Evolutionary conservation across 2,329 filamentous ascomycete species (phyloP).

Genomic region (Ophiostoma montium): DNA sequence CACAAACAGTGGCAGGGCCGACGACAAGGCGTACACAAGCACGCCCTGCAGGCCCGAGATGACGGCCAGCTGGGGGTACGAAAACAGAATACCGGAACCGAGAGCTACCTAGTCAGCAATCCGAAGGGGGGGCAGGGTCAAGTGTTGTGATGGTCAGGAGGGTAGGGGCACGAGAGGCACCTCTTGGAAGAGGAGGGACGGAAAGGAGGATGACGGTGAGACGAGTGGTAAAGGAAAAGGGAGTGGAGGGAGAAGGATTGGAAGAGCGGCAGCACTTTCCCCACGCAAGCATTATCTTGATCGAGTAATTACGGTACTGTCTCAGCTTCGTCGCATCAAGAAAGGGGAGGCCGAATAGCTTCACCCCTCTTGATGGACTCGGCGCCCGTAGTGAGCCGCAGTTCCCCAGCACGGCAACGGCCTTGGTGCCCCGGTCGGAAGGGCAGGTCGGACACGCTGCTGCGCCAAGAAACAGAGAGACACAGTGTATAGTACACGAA

Average conservation of each 20-base stretch:
- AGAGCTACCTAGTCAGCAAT: constrained; percentile 48
- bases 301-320: constrained; percentile 93
- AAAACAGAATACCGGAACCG: constrained; percentile 71
- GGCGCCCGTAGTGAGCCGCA: constrained; percentile 78
- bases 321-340: constrained; percentile 58
- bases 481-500: background rate
- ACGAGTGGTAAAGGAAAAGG: constrained; percentile 9
- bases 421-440: background rate
- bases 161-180: constrained; percentile 5
- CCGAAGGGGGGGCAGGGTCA: constrained; percentile 10
- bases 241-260: constrained; percentile 1
- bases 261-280: constrained; percentile 84
- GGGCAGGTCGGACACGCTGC: background rate
- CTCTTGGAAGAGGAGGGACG: constrained; percentile 14
- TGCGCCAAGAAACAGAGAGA: background rate
- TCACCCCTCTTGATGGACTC: constrained; percentile 32
- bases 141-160: constrained; percentile 3
- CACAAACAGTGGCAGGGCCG: constrained; percentile 55
- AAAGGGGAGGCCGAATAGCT: background rate
- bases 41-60: constrained; percentile 68
- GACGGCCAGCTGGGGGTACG: constrained; percentile 68
- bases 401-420: constrained; percentile 15
- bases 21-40: constrained; percentile 60
- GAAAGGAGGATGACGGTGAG: constrained; percentile 9
- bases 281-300: constrained; percentile 99